phyloP scores from a whole-genome alignment of 2,329 filamentous ascomycete genomes.

The Peltaster fructicola region DNA sequence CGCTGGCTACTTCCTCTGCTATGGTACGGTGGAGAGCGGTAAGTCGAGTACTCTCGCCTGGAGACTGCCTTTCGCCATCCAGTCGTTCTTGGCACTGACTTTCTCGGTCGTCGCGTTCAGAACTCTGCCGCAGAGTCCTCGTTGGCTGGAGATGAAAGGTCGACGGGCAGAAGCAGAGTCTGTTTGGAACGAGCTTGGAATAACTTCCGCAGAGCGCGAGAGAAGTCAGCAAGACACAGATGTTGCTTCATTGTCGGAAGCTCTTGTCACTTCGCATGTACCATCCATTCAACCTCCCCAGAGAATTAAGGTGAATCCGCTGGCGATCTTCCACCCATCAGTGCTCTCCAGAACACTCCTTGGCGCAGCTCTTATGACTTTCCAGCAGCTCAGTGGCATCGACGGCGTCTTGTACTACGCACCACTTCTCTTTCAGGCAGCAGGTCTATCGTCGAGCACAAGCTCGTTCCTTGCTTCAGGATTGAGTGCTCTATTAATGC shows the following conservation, averaged over 20 bases:
- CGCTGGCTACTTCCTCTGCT: constrained; percentile 30
- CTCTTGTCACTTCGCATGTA: too few species aligned
- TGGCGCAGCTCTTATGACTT: too few species aligned
- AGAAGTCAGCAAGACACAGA: too few species aligned
- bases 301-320: too few species aligned
- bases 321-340: constrained; percentile 37
- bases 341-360: too few species aligned
- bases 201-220: too few species aligned
- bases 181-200: constrained; percentile 33
- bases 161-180: constrained; percentile 28
- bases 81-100: constrained; percentile 32
- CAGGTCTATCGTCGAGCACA: constrained; percentile 29
- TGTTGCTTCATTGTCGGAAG: too few species aligned
- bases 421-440: constrained; percentile 29
- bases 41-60: too few species aligned
- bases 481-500: constrained; percentile 55
- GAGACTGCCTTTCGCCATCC: constrained; percentile 31
- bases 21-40: too few species aligned
- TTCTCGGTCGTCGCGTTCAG: constrained; percentile 28
- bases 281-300: too few species aligned
- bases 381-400: constrained; percentile 34
- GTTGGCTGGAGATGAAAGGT: constrained; percentile 30
- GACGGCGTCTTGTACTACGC: constrained; percentile 33
- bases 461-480: constrained; percentile 48
- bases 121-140: constrained; percentile 29